These are phyloP conservation scores for Globisporangium nunn DNA, from an alignment of 352 stramenopile species.

Conservation along the genomic window DNA sequence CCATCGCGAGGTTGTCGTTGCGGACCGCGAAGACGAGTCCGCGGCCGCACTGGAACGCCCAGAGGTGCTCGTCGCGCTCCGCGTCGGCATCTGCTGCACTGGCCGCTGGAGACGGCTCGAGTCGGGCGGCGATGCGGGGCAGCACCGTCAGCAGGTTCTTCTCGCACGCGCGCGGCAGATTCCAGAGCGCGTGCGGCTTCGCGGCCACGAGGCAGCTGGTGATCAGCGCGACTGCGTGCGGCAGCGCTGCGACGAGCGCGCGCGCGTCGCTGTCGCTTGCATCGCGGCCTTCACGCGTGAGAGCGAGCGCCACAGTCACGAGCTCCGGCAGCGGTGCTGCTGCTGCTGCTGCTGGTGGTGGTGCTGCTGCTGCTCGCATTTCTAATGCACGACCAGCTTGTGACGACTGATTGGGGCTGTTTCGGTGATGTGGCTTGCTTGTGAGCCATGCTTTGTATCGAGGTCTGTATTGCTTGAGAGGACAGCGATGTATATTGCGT, in stretches of 20 bases:
- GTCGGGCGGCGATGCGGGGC: not conserved
- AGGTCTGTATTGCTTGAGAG: too few species aligned
- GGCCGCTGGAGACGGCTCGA: not conserved
- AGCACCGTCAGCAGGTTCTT: not conserved
- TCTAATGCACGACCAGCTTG: too few species aligned
- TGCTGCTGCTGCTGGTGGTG: not conserved
- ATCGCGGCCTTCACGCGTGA: not conserved
- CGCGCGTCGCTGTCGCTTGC: not conserved
- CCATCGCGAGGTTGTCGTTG: not conserved
- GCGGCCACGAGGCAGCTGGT: not conserved
- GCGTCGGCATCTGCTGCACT: not conserved
- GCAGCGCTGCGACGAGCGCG: not conserved
- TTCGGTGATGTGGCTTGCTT: too few species aligned
- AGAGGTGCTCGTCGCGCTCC: not conserved
- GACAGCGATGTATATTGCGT: too few species aligned
- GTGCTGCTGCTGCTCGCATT: too few species aligned
- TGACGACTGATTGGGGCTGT: too few species aligned
- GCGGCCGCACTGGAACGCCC: not conserved
- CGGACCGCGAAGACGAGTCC: not conserved
- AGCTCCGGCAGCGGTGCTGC: not conserved
- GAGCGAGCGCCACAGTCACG: slow-evolving; percentile 1
- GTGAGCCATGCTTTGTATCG: too few species aligned
- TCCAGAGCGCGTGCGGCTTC: not conserved
- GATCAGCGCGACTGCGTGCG: not conserved
- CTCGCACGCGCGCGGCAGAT: not conserved